A percentile compares a stretch with the other conserved stretches of the same genome.
These are phyloP conservation scores for Digitaria exilis DNA, from an alignment of 202 grass and related monocot species.

Conservation along the genomic window DNA sequence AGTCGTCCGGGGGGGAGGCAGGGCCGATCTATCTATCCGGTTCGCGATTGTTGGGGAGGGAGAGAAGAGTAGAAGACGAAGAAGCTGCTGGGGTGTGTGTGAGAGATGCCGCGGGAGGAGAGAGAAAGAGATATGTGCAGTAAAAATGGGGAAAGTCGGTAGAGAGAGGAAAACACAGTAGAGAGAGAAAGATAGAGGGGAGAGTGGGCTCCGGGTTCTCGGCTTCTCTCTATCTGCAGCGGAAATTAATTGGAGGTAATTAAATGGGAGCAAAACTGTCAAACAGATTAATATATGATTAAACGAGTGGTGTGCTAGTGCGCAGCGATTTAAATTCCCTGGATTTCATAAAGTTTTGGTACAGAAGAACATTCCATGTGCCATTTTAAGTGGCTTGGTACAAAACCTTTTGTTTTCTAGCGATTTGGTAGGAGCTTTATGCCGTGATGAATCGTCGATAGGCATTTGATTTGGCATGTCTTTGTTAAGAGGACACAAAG, in stretches of 20 bases:
- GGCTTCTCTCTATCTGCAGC: background rate
- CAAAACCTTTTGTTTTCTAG: background rate
- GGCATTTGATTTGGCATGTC: background rate
- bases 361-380: background rate
- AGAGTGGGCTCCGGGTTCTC: background rate
- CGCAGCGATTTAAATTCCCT: background rate
- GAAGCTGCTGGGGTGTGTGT: slow-evolving; percentile 25
- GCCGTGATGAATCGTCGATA: background rate
- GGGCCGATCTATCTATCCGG: slow-evolving; percentile 52
- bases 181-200: slow-evolving; percentile 11
- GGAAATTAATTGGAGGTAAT: background rate
- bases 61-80: slow-evolving; percentile 26
- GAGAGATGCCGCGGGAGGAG: slow-evolving; percentile 2
- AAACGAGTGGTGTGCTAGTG: background rate
- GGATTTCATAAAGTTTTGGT: background rate
- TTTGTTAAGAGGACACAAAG: background rate
- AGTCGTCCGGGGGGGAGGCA: slow-evolving; percentile 7
- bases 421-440: background rate
- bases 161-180: slow-evolving; percentile 2
- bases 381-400: background rate
- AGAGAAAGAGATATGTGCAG: background rate
- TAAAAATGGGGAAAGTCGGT: slow-evolving; percentile 47
- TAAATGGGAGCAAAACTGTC: background rate
- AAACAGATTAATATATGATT: background rate
- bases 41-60: slow-evolving; percentile 42